Evolutionary conservation across 352 stramenopile species (phyloP), one percentile per base, ranked within the genome.

Genomic region (Pythium dissotocum): DNA sequence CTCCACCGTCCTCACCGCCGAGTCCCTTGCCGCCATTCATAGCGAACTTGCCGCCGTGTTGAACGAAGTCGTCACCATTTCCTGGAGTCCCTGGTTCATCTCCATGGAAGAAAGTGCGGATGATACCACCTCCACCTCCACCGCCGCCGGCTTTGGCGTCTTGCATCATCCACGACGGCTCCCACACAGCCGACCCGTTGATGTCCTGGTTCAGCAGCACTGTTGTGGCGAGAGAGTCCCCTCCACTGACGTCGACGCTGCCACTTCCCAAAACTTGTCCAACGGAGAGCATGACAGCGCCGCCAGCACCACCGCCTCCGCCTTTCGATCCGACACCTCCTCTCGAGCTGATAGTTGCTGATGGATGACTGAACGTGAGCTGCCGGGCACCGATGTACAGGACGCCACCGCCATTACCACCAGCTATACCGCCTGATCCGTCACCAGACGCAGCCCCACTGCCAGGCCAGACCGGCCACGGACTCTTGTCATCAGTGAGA

Each of bases 261-360:
- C 88, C 88, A n/a, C 75, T 72, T 10, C 88, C 88, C n/a, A 65
- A 53, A 5, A 95, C 66, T 33, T 93, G 72, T 6, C 73, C 63
- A n/a, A 91, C 64, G 28, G 82, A 88, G 33, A 94, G 54, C 16
- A 77, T 77, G 44, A 95, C 75, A 12, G 84, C 74, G 16, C 88
- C 88, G 14, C 88, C 88, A 10, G 88, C 77, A 28, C 88, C 88
- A 59, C 88, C 88, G 32, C 88, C 88, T 28, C 88, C 88, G 16
- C 81, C 79, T 58, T 83, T 87, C 4, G 70, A 80, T 9, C 88
- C 88, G 32, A 67, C 63, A 4, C 80, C 77, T 32, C 88, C 88
- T 42, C 73, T 69, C 6, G 78, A 85, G 65, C 73, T 87, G 24
- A 95, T 70, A 4, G 58, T 73, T 4, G 79, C 78, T 35, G 24